Evolutionary conservation across 192 early-diverging fungal species (phyloP).

Genomic region (Martensiomyces pterosporus): DNA sequence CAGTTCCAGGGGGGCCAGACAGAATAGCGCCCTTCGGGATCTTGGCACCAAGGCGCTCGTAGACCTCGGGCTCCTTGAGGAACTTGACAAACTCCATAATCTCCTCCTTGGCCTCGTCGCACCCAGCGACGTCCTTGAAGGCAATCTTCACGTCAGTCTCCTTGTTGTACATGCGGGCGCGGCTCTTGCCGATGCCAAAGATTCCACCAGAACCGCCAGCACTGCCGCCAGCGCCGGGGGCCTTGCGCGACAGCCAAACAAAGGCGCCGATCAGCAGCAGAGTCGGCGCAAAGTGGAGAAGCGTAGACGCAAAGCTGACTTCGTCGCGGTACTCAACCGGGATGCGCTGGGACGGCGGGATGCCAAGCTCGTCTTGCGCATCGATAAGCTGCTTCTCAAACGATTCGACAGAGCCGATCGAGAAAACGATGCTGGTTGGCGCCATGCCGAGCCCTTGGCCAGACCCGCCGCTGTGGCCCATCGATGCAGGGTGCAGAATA

Average conservation of each 20-base stretch:
- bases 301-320: slow-evolving; percentile 62
- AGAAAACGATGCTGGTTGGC: slow-evolving; percentile 56
- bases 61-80: slow-evolving; percentile 87
- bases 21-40: slow-evolving; percentile 98
- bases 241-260: slow-evolving; percentile 80
- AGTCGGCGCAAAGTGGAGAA: slow-evolving; percentile 92
- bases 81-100: slow-evolving; percentile 99
- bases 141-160: slow-evolving; percentile 94
- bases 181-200: slow-evolving; percentile 94
- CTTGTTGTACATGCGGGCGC: slow-evolving; percentile 95
- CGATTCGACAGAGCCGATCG: slow-evolving; percentile 89
- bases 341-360: slow-evolving; percentile 85
- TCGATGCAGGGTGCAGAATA: slow-evolving; percentile 46
- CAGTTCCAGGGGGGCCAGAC: slow-evolving; percentile 89
- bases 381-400: slow-evolving; percentile 90
- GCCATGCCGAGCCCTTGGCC: neutral
- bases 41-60: slow-evolving; percentile 93
- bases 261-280: slow-evolving; percentile 84
- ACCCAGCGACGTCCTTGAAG: slow-evolving; percentile 98
- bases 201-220: slow-evolving; percentile 71
- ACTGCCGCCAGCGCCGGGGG: slow-evolving; percentile 60
- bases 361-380: slow-evolving; percentile 87
- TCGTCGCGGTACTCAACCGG: slow-evolving; percentile 89
- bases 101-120: slow-evolving; percentile 99
- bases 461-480: slow-evolving; percentile 4